Evolutionary conservation across 2,329 filamentous ascomycete genomes (phyloP).

Genomic region (Aureobasidium mangrovei): DNA sequence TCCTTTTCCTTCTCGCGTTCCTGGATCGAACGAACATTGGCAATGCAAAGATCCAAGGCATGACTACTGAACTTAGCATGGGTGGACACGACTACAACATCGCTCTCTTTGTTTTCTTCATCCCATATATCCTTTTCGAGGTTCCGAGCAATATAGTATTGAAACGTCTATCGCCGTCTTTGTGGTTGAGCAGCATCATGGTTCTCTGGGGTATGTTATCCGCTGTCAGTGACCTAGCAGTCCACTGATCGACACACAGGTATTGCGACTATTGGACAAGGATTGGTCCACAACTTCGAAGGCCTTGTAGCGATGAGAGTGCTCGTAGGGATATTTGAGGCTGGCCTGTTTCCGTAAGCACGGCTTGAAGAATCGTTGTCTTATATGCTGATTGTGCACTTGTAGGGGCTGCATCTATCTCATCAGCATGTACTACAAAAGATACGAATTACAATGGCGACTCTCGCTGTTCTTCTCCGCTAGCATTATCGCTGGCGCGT

Average conservation of each 20-base stretch:
- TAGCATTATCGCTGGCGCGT: slow-evolving; percentile 26
- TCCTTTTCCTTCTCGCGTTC: slow-evolving; percentile 39
- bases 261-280: slow-evolving; percentile 29
- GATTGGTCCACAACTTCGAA: slow-evolving; percentile 25
- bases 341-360: slow-evolving; percentile 29
- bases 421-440: slow-evolving; percentile 34
- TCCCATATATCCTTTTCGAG: slow-evolving; percentile 22
- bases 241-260: slow-evolving; percentile 16
- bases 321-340: slow-evolving; percentile 30
- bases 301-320: slow-evolving; percentile 27
- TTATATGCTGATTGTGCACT: slow-evolving; percentile 25
- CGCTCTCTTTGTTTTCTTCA: slow-evolving; percentile 31
- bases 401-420: slow-evolving; percentile 25
- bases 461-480: slow-evolving; percentile 14
- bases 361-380: slow-evolving; percentile 32
- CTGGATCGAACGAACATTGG: slow-evolving; percentile 36
- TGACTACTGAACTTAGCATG: slow-evolving; percentile 31
- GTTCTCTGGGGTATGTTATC: slow-evolving; percentile 24
- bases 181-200: slow-evolving; percentile 31
- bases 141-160: slow-evolving; percentile 29
- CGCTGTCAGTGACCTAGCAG: neutral
- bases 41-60: slow-evolving; percentile 34
- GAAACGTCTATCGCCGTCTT: slow-evolving; percentile 27
- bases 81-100: slow-evolving; percentile 30
- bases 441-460: slow-evolving; percentile 31